Base-by-base conservation (phyloP, 352 stramenopile species). In the Pythium brachiatum region DNA sequence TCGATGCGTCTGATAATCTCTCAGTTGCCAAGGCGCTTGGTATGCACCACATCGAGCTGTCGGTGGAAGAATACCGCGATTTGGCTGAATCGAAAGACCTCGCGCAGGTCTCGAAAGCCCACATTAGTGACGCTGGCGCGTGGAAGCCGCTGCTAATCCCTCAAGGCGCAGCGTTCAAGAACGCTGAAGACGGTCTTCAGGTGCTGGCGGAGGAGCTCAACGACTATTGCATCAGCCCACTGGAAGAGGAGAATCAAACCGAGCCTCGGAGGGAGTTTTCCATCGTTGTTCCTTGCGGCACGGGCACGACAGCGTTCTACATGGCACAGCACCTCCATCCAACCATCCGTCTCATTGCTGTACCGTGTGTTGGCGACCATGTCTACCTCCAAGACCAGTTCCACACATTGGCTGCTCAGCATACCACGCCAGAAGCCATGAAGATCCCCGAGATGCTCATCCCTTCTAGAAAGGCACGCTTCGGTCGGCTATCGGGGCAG, bases 261-360 rank as follows among this genome's bases (percentile, higher is more conserved):
- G 21, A 51, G n/a, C 43, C 20, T 18, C 5, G 8, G 18, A 27
- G 15, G 8, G 18, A 25, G 0, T 88, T 91, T 44, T 79, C 81
- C 0, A 72, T 95, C 15, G 79, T 93, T 13, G 47, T 95, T 5
- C 84, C 86, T 0, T 86, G 76, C 52, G 86, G 86, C 9, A 95
- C 86, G 0, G 86, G 86, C 16, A 92, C 86, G 0, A 93, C 83
- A 3, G 84, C 84, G 13, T 71, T 92, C 54, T 95, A 94, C 57
- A 70, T 95, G 46, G 79, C 83, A 11, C 86, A 92, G 51, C 73
- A 94, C 57, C 51, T 94, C 15, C 25, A 76, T 25, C 65, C 73
- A 11, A 26, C 54, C 15, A 74, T 86, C 7, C 60, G 74, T 18
- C 58, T 95, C 15, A 83, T 86, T 26, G 72, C 73, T 0, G 73